phyloP scores from a whole-genome alignment of 352 stramenopile species.

The Blastocystis sp. region DNA sequence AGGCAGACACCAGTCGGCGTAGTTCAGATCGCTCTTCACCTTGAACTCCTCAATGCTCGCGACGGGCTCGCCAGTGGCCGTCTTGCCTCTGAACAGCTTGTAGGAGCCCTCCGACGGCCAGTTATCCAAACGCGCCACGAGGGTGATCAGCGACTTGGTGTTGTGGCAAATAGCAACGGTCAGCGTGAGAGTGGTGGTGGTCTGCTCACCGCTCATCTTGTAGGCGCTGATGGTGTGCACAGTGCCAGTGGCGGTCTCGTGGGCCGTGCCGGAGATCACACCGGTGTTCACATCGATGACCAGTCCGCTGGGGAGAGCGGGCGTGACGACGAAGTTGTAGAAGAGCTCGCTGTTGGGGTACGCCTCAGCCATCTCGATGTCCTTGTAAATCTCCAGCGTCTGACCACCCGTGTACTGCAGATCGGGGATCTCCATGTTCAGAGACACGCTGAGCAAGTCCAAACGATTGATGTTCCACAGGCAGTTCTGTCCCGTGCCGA shows the following conservation, averaged over 20 bases:
- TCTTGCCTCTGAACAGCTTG: background rate
- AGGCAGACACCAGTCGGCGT: background rate
- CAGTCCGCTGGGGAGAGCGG: slow-evolving; percentile 1
- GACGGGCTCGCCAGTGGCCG: background rate
- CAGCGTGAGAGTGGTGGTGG: background rate
- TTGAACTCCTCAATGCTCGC: slow-evolving; percentile 8
- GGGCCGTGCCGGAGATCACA: slow-evolving; percentile 18
- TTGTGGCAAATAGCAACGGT: background rate
- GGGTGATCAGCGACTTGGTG: slow-evolving; percentile 14
- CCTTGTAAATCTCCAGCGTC: background rate
- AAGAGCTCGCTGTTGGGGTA: background rate
- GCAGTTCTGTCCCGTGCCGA: background rate
- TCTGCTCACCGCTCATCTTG: slow-evolving; percentile 19
- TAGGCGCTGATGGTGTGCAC: slow-evolving; percentile 9
- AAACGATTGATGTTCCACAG: slow-evolving; percentile 1
- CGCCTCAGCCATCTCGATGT: slow-evolving; percentile 8
- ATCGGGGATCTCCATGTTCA: slow-evolving; percentile 6
- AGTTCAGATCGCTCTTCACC: slow-evolving; percentile 7
- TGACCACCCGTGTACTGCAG: background rate
- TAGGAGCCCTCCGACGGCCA: background rate
- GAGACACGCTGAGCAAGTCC: background rate
- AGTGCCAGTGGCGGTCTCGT: background rate
- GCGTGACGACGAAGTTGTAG: slow-evolving; percentile 2
- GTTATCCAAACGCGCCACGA: background rate
- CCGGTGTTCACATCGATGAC: background rate